Percentiles rank a stretch among this genome's conserved stretches.
Evolutionary conservation across 2,329 filamentous ascomycete genomes (phyloP).

Genomic region (Didymella pinodella): DNA sequence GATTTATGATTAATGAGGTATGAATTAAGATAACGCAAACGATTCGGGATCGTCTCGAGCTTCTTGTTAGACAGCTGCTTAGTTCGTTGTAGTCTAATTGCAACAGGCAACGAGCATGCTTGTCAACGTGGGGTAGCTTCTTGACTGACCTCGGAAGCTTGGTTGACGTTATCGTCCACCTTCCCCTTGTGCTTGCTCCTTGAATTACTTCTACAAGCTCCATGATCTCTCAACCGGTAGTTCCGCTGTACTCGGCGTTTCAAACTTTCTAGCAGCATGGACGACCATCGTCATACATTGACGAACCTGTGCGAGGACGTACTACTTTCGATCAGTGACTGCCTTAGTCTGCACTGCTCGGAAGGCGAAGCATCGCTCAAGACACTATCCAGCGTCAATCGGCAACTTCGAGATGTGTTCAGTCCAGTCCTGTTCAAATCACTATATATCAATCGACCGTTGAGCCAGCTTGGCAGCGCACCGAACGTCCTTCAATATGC

Average conservation of each 20-base stretch:
- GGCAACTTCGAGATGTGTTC: constrained; percentile 21
- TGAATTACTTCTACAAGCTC: background rate
- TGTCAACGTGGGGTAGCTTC: constrained; percentile 21
- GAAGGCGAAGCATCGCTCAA: constrained; percentile 18
- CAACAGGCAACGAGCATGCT: constrained; percentile 14
- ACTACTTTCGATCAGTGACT: constrained; percentile 26
- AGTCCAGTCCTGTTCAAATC: constrained; percentile 23
- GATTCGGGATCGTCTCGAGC: background rate
- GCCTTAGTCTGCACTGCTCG: constrained; percentile 6
- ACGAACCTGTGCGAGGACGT: constrained; percentile 29
- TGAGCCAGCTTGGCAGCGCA: constrained; percentile 21
- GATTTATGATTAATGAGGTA: constrained; percentile 21
- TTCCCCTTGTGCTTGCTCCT: background rate
- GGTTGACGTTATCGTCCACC: constrained; percentile 13
- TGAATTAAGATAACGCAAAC: constrained; percentile 8
- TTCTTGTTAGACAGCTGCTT: background rate
- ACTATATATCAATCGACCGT: constrained; percentile 24
- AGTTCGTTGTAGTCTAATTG: background rate
- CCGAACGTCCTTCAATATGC: constrained; percentile 14
- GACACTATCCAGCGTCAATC: constrained; percentile 21
- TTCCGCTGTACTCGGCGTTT: background rate
- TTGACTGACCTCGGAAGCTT: constrained; percentile 12
- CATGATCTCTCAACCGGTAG: background rate
- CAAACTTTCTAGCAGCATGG: background rate
- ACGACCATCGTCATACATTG: constrained; percentile 19